These are phyloP conservation scores for Cordyceps cicadae DNA, from an alignment of 2,329 filamentous ascomycete species.

Conservation along the genomic window DNA sequence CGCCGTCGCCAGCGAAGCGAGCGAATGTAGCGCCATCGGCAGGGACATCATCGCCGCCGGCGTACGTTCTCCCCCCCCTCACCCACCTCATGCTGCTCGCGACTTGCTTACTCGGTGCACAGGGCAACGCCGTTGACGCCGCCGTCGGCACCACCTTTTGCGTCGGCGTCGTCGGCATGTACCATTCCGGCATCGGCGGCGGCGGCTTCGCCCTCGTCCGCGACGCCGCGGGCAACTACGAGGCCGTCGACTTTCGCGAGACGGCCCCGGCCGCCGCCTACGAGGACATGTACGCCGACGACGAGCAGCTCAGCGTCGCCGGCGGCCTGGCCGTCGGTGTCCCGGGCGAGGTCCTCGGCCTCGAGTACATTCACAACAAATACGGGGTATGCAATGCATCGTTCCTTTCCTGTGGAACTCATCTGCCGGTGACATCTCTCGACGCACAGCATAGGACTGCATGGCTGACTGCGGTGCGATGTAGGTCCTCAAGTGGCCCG, in stretches of 20 bases:
- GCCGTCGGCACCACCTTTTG: conserved; percentile 67
- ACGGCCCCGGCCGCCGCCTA: conserved; percentile 73
- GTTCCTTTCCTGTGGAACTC: not conserved
- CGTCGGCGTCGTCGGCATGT: conserved; percentile 67
- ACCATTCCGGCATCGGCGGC: conserved; percentile 76
- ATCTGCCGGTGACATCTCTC: not conserved
- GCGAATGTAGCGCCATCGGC: conserved; percentile 62
- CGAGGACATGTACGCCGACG: conserved; percentile 76
- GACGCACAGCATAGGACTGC: too few species aligned
- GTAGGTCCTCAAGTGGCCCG: conserved; percentile 56
- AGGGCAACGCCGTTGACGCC: conserved; percentile 71
- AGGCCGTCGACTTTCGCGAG: conserved; percentile 85
- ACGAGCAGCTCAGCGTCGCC: conserved; percentile 56
- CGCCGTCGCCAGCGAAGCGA: conserved; percentile 62
- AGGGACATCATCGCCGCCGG: conserved; percentile 49
- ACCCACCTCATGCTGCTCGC: not conserved
- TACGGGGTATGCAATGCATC: conserved; percentile 47
- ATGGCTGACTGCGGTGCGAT: not conserved
- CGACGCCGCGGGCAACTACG: conserved; percentile 63
- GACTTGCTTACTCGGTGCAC: not conserved
- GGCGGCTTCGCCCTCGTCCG: conserved; percentile 86
- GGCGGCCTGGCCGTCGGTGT: conserved; percentile 67
- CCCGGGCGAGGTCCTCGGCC: conserved; percentile 67
- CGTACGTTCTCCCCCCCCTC: conserved; percentile 26
- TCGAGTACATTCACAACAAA: conserved; percentile 68